phyloP scores from a whole-genome alignment of 176 grass and related monocot genomes.

The Oryza meyeriana region DNA sequence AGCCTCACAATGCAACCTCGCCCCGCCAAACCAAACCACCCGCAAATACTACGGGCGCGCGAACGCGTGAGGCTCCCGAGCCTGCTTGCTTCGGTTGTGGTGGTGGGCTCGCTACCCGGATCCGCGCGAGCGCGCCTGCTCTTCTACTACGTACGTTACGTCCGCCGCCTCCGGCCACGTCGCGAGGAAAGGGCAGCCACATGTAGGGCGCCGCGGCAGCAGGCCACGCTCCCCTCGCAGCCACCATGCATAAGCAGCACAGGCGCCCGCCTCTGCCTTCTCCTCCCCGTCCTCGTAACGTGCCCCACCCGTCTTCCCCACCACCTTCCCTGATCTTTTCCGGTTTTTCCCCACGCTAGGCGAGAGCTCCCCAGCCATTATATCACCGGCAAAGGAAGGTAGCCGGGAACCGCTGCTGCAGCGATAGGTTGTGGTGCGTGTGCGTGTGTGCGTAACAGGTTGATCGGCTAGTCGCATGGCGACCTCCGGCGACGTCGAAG shows the following conservation, averaged over 20 bases:
- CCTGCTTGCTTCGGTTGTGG: not conserved
- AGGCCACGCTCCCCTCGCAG: slow-evolving; percentile 53
- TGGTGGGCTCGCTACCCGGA: not conserved
- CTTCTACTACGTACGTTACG: not conserved
- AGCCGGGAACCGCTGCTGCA: not conserved
- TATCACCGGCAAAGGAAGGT: not conserved
- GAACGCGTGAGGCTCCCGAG: not conserved
- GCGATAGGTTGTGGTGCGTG: not conserved
- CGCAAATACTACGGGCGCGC: not conserved
- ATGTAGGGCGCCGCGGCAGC: not conserved
- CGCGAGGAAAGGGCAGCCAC: slow-evolving; percentile 44
- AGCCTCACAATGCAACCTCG: slow-evolving; percentile 30
- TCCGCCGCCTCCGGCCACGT: slow-evolving; percentile 29
- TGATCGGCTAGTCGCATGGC: slow-evolving; percentile 31
- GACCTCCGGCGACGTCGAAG: slow-evolving; percentile 21
- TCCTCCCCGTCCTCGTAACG: slow-evolving; percentile 26
- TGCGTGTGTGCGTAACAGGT: not conserved
- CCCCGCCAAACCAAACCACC: not conserved
- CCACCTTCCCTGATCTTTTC: slow-evolving; percentile 41
- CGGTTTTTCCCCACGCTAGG: not conserved
- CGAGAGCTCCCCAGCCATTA: not conserved
- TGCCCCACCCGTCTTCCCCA: slow-evolving; percentile 45
- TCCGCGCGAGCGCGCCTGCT: not conserved
- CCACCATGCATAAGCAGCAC: slow-evolving; percentile 31
- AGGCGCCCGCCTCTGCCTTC: not conserved